Evolutionary conservation across 371 early-diverging fungal genomes (phyloP), one percentile per base, ranked within the genome.

Genomic region (Mucor lusitanicus): DNA sequence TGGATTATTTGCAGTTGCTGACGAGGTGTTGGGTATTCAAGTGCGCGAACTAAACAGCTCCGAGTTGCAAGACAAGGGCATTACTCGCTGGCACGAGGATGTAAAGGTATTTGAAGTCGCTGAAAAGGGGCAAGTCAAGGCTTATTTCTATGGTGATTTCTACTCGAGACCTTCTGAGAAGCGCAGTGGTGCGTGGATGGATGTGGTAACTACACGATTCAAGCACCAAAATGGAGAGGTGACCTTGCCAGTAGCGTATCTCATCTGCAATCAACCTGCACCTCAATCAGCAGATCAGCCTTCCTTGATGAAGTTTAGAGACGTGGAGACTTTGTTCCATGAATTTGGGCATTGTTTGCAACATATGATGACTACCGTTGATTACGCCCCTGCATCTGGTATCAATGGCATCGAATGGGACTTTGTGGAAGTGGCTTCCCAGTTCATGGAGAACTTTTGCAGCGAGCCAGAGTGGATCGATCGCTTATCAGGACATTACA

Each of bases 121-220:
- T 40, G 89, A 89, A 46, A 67, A 78, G 11, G 80, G 75, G 7
- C 55, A 83, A 27, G 68, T 84, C 11, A 78, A 84, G 55, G 90
- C 90, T 0, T 90, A 88, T 67, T 90, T 90, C 63, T 88, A 88
- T 64, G 90, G 90, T 7, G 90, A 90, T 61, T 90, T 90, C 67
- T 86, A 86, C 48, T 78, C 86, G 25, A 78, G 90, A 3, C 87
- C 88, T 19, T 83, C 85, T 15, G 90, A 90, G 46, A 90, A 90
- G 54, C 79, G 88, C 32, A 83, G 84, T 27, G 92, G 92, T 59
- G 87, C 87, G 1, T 93, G 93, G 94, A 90, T 93, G 91, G 85
- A 89, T 61, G 80, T 90, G 7, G 89, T 89, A 25, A 85, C 87
- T 0, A 83, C 87, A 0, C 75, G 89, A 21, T 77, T 81, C 69